phyloP scores from a whole-genome alignment of 2,329 filamentous ascomycete genomes.

The Pseudogymnoascus pannorum region DNA sequence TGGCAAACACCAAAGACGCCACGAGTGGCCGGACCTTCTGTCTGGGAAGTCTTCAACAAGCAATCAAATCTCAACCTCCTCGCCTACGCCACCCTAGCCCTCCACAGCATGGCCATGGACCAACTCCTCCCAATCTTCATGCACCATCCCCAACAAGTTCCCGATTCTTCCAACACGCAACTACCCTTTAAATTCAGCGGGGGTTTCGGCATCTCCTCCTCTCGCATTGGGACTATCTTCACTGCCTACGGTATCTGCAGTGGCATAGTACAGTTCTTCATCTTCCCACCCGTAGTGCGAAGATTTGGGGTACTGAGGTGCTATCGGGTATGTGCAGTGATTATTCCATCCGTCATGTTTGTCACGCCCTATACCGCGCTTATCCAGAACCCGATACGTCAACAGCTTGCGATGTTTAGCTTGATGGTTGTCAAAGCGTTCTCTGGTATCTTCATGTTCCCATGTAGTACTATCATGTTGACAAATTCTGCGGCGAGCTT shows the following conservation, averaged over 20 bases:
- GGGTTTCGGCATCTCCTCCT: conserved; percentile 67
- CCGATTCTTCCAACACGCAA: conserved; percentile 46
- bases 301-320: conserved; percentile 68
- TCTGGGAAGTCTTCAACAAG: conserved; percentile 61
- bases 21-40: conserved; percentile 29
- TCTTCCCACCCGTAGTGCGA: conserved; percentile 71
- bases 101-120: conserved; percentile 80
- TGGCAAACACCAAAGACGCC: conserved; percentile 13
- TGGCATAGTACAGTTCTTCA: conserved; percentile 74
- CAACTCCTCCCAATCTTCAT: conserved; percentile 85
- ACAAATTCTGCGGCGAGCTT: conserved; percentile 78
- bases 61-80: conserved; percentile 71
- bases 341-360: conserved; percentile 70
- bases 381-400: conserved; percentile 38
- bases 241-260: conserved; percentile 74
- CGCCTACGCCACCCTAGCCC: conserved; percentile 71
- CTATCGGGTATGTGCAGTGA: conserved; percentile 57
- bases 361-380: conserved; percentile 76
- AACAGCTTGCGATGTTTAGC: conserved; percentile 55
- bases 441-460: conserved; percentile 76
- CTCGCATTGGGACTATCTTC: conserved; percentile 77
- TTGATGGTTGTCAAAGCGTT: conserved; percentile 70
- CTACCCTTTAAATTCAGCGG: conserved; percentile 77
- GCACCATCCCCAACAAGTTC: conserved; percentile 58
- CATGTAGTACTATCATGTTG: conserved; percentile 80